Evolutionary conservation across 108 stramenopile genomes (phyloP), one percentile per base, ranked within the genome.

Genomic region (Discostella pseudostelligera): DNA sequence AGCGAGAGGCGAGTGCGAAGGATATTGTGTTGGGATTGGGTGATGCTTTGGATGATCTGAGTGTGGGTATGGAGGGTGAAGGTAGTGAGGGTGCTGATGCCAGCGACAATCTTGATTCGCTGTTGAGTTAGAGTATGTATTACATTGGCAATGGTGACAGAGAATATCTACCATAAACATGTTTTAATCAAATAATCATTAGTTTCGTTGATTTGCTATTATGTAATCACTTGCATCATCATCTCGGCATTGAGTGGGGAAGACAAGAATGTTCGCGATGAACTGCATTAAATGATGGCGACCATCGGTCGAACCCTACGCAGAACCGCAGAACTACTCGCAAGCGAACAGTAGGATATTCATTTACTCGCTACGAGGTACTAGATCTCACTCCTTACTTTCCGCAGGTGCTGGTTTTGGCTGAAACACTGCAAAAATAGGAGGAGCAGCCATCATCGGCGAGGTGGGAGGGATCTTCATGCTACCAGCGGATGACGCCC

Each of bases 11-110:
- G 40, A 91, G 93, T 7, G 94, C 97, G 9, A 86, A 93, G 65
- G 88, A 92, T 73, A 96, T 98, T 76, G 95, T 98, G 21, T 55
- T 94, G 64, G 93, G 93, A 26, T 67, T 97, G 49, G 93, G 95
- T 20, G 93, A 96, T 78, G 90, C 93, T 2, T 75, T 97, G 62
- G 94, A 92, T 65, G 89, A 87, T 50, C 78, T 91, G 74, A 67
- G 69, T 14, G 71, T 67, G 20, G 88, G 79, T 9, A 79, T 72
- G 21, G 79, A 70, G 72, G 87, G 22, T 74, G 16, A 54, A 45
- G 16, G 53, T 36, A 11, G 54, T 21, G 76, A 59, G 40, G 74
- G 87, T 22, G 78, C 72, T 9, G 85, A 84, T 70, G 88, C 90
- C 11, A 84, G 84, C 22, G 93, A 94, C 55, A 86, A 79, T 73